These are phyloP conservation scores for Syncephalis fuscata DNA, from an alignment of 371 early-diverging fungal species.

Conservation along the genomic window DNA sequence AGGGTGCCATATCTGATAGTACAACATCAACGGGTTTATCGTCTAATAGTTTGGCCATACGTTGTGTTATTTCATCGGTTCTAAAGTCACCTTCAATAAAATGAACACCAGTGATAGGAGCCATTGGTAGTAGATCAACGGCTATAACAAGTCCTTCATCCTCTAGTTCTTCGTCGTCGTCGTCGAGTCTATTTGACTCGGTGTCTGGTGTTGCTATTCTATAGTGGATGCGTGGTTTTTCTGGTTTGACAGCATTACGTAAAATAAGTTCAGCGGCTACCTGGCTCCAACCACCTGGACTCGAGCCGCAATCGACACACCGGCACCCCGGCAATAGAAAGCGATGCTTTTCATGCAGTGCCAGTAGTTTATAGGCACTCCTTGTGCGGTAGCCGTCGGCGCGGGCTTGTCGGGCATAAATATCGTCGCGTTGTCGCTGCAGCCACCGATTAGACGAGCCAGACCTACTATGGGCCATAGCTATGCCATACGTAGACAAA, in stretches of 20 bases:
- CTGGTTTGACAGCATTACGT: slow-evolving; percentile 3
- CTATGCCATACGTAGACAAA: no score
- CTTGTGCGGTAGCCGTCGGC: slow-evolving; percentile 63
- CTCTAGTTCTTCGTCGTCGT: not conserved
- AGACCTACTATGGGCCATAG: no score
- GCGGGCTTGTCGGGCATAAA: slow-evolving; percentile 45
- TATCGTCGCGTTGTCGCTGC: slow-evolving; percentile 49
- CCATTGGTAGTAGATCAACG: slow-evolving; percentile 55
- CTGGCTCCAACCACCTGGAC: slow-evolving; percentile 91
- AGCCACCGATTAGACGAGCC: slow-evolving; percentile 43
- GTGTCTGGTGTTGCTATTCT: no score
- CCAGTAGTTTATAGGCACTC: slow-evolving; percentile 76
- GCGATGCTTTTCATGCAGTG: slow-evolving; percentile 56
- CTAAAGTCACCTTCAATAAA: slow-evolving; percentile 52
- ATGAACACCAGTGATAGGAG: slow-evolving; percentile 39
- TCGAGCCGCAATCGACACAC: slow-evolving; percentile 74
- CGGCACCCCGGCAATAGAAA: slow-evolving; percentile 32
- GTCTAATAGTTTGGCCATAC: slow-evolving; percentile 19
- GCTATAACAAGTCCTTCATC: slow-evolving; percentile 28
- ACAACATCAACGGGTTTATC: slow-evolving; percentile 31
- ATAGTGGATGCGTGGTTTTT: not conserved
- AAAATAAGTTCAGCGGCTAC: slow-evolving; percentile 33
- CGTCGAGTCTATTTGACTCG: not conserved
- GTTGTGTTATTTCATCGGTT: slow-evolving; percentile 12
- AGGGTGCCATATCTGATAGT: slow-evolving; percentile 68